A percentile compares a stretch with the other conserved stretches of the same genome.
phyloP scores from a whole-genome alignment of 495 filamentous ascomycete species.

The Penicillium alfredii region DNA sequence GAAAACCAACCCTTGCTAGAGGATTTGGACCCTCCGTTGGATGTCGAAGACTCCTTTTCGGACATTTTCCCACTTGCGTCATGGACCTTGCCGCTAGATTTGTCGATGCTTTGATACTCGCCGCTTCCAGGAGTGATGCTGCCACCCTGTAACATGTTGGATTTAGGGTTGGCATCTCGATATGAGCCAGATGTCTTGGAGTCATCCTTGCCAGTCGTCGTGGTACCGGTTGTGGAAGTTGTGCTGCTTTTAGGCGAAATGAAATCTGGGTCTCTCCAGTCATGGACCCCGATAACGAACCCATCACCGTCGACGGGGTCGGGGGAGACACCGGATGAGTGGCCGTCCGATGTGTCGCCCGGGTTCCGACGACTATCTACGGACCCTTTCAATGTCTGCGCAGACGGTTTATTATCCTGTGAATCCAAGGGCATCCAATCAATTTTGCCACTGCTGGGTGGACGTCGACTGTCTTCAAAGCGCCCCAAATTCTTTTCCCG shows the following conservation, averaged over 20 bases:
- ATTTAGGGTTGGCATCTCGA: conserved; percentile 28
- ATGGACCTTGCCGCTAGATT: conserved; percentile 16
- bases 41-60: conserved; percentile 3
- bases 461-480: conserved; percentile 55
- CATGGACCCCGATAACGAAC: conserved; percentile 88
- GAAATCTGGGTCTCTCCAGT: conserved; percentile 85
- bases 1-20: conserved; percentile 33
- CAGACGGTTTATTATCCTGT: conserved; percentile 52
- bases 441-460: conserved; percentile 76
- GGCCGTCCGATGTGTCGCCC: conserved; percentile 9
- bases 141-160: conserved; percentile 51
- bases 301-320: conserved; percentile 48
- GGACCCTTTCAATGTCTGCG: conserved; percentile 12
- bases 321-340: conserved; percentile 16
- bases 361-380: conserved; percentile 9
- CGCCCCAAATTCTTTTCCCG: conserved; percentile 18
- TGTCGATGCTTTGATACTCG: conserved; percentile 52
- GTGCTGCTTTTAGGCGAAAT: conserved; percentile 39
- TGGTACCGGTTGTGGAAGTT: conserved; percentile 22
- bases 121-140: conserved; percentile 75
- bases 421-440: conserved; percentile 70
- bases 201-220: conserved; percentile 16
- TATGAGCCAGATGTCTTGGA: conserved; percentile 20
- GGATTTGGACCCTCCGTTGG: neutral
- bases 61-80: conserved; percentile 10